These are phyloP conservation scores for Termitomyces sp. DNA, from an alignment of 768 basidiomycete genomes.

Conservation along the genomic window DNA sequence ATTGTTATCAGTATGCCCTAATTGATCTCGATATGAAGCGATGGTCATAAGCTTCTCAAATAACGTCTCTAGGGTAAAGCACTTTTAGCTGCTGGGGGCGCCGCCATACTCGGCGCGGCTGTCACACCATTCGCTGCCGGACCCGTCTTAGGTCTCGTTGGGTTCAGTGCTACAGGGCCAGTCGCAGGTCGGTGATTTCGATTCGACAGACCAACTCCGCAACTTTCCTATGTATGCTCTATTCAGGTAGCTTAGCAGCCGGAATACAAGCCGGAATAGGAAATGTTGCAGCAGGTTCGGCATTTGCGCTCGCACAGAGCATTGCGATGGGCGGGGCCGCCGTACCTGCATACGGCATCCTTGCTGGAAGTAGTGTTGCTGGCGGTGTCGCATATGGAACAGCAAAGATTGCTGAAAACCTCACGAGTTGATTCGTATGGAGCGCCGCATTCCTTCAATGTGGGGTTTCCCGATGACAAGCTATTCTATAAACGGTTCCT, in stretches of 20 bases:
- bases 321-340: constrained; percentile 12
- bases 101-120: neutral
- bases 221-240: neutral
- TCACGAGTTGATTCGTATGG: neutral
- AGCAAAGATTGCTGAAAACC: neutral
- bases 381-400: neutral
- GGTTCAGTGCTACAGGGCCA: neutral
- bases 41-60: neutral
- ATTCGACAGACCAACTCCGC: neutral
- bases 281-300: constrained; percentile 1
- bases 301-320: constrained; percentile 12
- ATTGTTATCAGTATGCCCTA: neutral
- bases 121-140: neutral
- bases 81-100: neutral
- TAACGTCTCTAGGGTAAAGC: neutral
- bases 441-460: neutral
- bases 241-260: constrained; percentile 1
- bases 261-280: constrained; percentile 2
- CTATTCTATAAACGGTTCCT: neutral
- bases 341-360: neutral
- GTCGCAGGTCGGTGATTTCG: neutral
- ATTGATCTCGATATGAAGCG: neutral
- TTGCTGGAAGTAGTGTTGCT: neutral
- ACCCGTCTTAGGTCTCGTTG: neutral
- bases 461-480: neutral